Conservation (phyloP, 768 basidiomycete species). For the Russula lepida region DNA sequence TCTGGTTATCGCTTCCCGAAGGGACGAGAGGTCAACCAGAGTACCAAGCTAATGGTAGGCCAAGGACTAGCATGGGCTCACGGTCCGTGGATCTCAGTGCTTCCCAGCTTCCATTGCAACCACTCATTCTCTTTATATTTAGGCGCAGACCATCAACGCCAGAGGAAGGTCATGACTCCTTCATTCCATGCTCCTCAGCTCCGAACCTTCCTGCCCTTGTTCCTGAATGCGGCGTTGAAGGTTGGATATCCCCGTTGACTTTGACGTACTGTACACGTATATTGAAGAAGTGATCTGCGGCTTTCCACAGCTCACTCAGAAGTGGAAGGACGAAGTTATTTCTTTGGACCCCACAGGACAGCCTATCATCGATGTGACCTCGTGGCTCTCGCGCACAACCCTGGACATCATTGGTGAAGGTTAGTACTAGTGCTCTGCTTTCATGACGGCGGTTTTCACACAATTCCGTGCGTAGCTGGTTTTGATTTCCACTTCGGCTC, state of each 20-base stretch:
- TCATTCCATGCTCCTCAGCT: conserved; percentile 26
- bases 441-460: not conserved
- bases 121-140: not conserved
- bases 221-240: conserved; percentile 15
- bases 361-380: conserved; percentile 19
- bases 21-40: conserved; percentile 2
- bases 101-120: not conserved
- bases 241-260: not conserved
- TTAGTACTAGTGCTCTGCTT: not conserved
- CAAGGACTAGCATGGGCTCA: conserved; percentile 21
- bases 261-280: not conserved
- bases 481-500: conserved; percentile 18
- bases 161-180: conserved; percentile 26
- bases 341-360: not conserved
- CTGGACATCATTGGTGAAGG: conserved; percentile 26
- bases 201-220: conserved; percentile 24
- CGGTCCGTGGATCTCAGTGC: conserved; percentile 16
- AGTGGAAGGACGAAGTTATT: conserved; percentile 25
- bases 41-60: conserved; percentile 18
- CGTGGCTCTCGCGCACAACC: conserved; percentile 24
- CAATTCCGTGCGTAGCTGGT: conserved; percentile 3
- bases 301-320: conserved; percentile 22
- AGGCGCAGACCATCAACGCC: conserved; percentile 23
- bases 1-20: conserved; percentile 26
- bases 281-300: not conserved